These are phyloP conservation scores for Colletotrichum liaoningense DNA, from an alignment of 2,329 filamentous ascomycete species.

Conservation along the genomic window DNA sequence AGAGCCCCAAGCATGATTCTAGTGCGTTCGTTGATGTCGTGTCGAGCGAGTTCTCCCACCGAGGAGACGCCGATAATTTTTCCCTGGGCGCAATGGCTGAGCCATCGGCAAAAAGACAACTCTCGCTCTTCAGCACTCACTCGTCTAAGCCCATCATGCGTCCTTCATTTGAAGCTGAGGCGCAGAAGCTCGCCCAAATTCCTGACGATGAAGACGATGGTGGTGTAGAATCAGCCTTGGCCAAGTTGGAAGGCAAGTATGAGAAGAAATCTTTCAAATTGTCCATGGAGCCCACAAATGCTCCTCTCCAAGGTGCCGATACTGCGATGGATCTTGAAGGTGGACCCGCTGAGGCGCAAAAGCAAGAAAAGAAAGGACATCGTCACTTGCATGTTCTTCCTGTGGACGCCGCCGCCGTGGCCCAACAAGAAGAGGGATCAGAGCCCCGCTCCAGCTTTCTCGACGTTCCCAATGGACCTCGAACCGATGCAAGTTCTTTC, in stretches of 20 bases:
- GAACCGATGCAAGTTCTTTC: slow-evolving; percentile 57
- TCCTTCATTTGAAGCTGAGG: slow-evolving; percentile 88
- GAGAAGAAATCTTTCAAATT: slow-evolving; percentile 62
- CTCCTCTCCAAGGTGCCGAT: slow-evolving; percentile 35
- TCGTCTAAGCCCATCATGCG: slow-evolving; percentile 73
- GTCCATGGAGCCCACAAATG: slow-evolving; percentile 51
- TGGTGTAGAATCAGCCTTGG: slow-evolving; percentile 89
- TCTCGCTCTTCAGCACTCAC: slow-evolving; percentile 71
- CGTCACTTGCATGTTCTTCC: slow-evolving; percentile 56
- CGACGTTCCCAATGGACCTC: slow-evolving; percentile 41
- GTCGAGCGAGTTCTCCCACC: slow-evolving; percentile 53
- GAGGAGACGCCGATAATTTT: slow-evolving; percentile 57
- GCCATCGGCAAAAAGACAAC: slow-evolving; percentile 52
- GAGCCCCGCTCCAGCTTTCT: slow-evolving; percentile 39
- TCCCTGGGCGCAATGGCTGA: slow-evolving; percentile 70
- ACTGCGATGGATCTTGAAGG: background rate
- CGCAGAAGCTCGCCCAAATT: slow-evolving; percentile 86
- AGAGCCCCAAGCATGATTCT: slow-evolving; percentile 52
- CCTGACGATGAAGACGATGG: slow-evolving; percentile 88
- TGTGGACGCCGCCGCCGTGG: slow-evolving; percentile 48
- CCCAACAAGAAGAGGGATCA: slow-evolving; percentile 38
- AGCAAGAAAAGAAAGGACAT: slow-evolving; percentile 57
- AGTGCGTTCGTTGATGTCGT: slow-evolving; percentile 58
- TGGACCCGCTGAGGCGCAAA: slow-evolving; percentile 40
- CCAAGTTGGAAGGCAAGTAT: slow-evolving; percentile 92